Percentiles rank a stretch among this genome's conserved stretches.
Conservation (phyloP, 108 stramenopile species). For the Cylindrotheca closterium region DNA sequence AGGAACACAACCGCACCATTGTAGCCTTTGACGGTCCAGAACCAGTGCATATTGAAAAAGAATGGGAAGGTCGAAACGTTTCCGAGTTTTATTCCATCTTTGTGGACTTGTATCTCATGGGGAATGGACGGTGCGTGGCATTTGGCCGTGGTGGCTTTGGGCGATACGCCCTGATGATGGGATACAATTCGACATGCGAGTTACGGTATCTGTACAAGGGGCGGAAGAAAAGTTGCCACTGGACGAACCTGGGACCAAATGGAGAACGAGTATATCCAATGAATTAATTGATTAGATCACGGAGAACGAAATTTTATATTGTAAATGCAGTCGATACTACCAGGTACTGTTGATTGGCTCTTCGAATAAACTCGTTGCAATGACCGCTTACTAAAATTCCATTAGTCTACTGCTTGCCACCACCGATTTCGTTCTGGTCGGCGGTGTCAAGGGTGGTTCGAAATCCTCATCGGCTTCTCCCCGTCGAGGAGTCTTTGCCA, state of each 20-base stretch:
- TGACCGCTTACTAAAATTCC: no score
- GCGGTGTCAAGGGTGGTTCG: no score
- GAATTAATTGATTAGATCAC: no score
- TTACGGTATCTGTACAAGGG: not conserved
- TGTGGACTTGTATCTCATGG: slow-evolving; percentile 46
- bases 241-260: no score
- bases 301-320: no score
- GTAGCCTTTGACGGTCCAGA: slow-evolving; percentile 13
- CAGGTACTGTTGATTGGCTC: no score
- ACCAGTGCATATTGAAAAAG: slow-evolving; percentile 11
- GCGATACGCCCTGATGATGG: slow-evolving; percentile 24
- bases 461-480: no score
- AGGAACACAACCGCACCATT: slow-evolving; percentile 5
- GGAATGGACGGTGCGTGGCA: slow-evolving; percentile 18
- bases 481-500: no score
- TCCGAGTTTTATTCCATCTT: slow-evolving; percentile 37
- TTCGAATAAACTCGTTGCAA: no score
- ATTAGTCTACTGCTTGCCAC: no score
- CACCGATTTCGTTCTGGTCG: no score
- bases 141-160: slow-evolving; percentile 40
- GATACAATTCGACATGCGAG: slow-evolving; percentile 31
- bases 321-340: no score
- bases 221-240: not conserved
- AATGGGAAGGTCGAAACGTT: slow-evolving; percentile 1
- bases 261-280: not conserved